Evolutionary conservation across 371 early-diverging fungal species (phyloP).

Genomic region (Mycotypha africana): DNA sequence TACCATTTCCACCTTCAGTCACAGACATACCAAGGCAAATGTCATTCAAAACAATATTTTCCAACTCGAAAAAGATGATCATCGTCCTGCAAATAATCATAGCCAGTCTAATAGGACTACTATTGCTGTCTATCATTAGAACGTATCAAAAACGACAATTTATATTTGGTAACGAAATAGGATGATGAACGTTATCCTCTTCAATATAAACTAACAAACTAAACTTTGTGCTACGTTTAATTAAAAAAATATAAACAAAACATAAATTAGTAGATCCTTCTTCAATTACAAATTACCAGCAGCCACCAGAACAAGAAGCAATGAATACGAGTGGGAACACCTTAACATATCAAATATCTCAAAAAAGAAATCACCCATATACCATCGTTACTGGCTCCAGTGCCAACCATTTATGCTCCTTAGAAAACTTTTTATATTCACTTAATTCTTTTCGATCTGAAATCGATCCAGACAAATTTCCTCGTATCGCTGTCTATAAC

Average conservation of each 20-base stretch:
- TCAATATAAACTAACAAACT: too few relatives aligned
- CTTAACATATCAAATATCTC: not conserved
- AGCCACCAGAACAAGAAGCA: not conserved
- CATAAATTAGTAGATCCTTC: not conserved
- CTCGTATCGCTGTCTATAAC: conserved; percentile 44
- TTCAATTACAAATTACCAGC: too few relatives aligned
- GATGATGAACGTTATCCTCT: too few relatives aligned
- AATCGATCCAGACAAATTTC: conserved; percentile 25
- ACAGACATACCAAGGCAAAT: too few relatives aligned
- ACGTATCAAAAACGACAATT: too few relatives aligned
- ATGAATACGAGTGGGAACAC: not conserved
- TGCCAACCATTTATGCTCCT: conserved; percentile 56
- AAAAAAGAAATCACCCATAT: conserved; percentile 28
- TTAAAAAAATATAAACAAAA: not conserved
- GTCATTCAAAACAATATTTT: too few relatives aligned
- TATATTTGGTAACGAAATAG: not conserved
- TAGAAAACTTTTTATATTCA: conserved; percentile 56
- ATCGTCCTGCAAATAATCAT: not conserved
- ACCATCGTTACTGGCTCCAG: conserved; percentile 62
- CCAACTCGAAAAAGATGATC: conserved; percentile 3
- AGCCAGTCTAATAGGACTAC: not conserved
- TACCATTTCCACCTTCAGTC: too few relatives aligned
- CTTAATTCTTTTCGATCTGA: conserved; percentile 32
- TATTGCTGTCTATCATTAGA: conserved; percentile 1
- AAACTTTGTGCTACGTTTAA: not conserved